Base-by-base conservation (phyloP, 306 rosid species). In the Malus sylvestris region DNA sequence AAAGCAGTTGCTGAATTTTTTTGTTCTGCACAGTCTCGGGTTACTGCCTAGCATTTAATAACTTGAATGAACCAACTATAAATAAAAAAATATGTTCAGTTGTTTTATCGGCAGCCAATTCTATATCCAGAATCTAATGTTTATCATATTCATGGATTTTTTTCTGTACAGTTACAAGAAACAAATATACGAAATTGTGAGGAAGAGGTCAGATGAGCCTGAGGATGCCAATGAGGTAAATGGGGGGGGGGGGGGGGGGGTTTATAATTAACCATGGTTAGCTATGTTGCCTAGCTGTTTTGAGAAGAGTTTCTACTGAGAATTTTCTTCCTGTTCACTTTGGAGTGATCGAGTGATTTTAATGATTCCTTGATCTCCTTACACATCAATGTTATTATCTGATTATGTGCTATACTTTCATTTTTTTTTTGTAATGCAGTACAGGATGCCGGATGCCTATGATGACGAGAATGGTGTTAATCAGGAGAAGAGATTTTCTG, bases 401-500 rank as follows among this genome's bases (percentile, higher is more conserved):
- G 78, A 84, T 68, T 55, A 63, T 78, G 19, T 19, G 55, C 79
- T 77, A 68, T 70, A 71, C 67, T 61, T 67, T 60, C 62, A 33
- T 27, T 62, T 76, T 35, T 77, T 75, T 75, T 82, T 81, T 27
- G 75, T 49, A 84, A 81, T 74, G 82, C 94, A 94, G 97, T 95
- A 95, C 78, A 88, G 93, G 82, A 92, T 95, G 88, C 97, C 99
- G 0, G 97, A 95, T 1, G 99, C 99, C 58, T 92, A 92, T 84
- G 99, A 95, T 80, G 84, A 85, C 71, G 97, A 92, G 12, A 95
- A 97, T 32, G 89, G 77, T n/a, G 87, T 93, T 79, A 88, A 81
- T 79, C 98, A 93, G 85, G 98, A 93, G 75, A 92, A 88, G 82
- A 83, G 99, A 80, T 95, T 95, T 89, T 74, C 96, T 67, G 97